Conservation (phyloP, 2,329 filamentous ascomycete species). For the Pseudogymnoascus sp. region DNA sequence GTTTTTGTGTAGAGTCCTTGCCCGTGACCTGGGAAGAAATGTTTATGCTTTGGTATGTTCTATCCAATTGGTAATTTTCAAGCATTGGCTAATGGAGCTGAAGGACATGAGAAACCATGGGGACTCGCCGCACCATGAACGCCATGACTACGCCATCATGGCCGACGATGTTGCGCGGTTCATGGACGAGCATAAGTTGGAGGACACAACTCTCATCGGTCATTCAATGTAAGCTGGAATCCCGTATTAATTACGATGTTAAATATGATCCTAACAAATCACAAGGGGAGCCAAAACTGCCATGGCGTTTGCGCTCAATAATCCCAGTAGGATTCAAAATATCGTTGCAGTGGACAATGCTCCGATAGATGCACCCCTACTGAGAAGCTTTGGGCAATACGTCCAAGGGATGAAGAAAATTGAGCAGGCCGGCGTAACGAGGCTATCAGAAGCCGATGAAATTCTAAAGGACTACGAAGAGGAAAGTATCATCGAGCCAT, state of each 20-base stretch:
- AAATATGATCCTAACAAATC: neutral
- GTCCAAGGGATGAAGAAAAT: conserved; percentile 77
- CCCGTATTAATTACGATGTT: neutral
- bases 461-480: conserved; percentile 69
- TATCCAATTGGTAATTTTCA: conserved; percentile 5
- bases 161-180: conserved; percentile 77
- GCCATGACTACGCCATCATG: conserved; percentile 75
- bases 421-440: conserved; percentile 57
- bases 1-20: conserved; percentile 52
- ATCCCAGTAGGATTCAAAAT: conserved; percentile 57
- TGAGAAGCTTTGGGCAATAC: conserved; percentile 69
- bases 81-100: conserved; percentile 5
- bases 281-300: conserved; percentile 79
- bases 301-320: conserved; percentile 73
- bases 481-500: conserved; percentile 31
- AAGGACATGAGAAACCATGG: conserved; percentile 91
- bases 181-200: conserved; percentile 61
- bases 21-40: conserved; percentile 68
- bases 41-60: conserved; percentile 69
- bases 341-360: conserved; percentile 88
- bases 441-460: conserved; percentile 68
- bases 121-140: conserved; percentile 67
- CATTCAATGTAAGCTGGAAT: conserved; percentile 68
- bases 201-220: conserved; percentile 69
- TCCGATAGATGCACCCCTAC: conserved; percentile 69